Conservation (phyloP, 306 rosid species). For the Cicer bijugum region DNA sequence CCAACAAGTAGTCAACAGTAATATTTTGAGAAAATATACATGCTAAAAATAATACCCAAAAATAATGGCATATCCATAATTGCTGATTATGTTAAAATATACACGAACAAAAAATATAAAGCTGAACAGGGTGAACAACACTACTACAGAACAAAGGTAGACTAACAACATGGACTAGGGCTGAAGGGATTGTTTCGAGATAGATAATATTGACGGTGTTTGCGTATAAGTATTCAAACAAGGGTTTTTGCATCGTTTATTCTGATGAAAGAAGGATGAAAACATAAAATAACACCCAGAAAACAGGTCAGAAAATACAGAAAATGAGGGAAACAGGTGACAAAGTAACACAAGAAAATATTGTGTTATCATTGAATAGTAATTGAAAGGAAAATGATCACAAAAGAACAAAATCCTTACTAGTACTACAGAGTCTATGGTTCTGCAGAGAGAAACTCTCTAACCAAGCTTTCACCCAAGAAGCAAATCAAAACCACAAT, state of each 20-base stretch:
- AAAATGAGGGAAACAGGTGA: not conserved
- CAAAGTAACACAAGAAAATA: not conserved
- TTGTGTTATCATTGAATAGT: not conserved
- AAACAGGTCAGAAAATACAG: not conserved
- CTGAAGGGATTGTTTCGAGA: not conserved
- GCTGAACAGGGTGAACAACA: not conserved
- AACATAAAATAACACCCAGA: not conserved
- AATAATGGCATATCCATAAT: not conserved
- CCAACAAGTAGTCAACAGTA: too few relatives aligned
- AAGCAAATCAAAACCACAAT: not conserved
- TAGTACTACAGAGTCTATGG: not conserved
- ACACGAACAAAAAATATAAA: not conserved
- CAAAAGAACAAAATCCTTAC: not conserved
- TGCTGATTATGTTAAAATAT: not conserved
- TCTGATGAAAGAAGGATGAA: not conserved
- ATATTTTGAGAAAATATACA: not conserved
- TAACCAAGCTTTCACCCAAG: not conserved
- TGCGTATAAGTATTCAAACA: not conserved
- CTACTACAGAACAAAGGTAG: slow-evolving; percentile 3
- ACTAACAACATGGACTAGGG: not conserved
- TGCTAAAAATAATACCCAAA: not conserved
- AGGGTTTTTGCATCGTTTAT: not conserved
- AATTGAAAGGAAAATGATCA: not conserved
- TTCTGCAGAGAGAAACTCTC: not conserved
- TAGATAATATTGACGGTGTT: not conserved